Evolutionary conservation across 306 rosid genomes (phyloP).

Genomic region (Pyrus betulifolia): DNA sequence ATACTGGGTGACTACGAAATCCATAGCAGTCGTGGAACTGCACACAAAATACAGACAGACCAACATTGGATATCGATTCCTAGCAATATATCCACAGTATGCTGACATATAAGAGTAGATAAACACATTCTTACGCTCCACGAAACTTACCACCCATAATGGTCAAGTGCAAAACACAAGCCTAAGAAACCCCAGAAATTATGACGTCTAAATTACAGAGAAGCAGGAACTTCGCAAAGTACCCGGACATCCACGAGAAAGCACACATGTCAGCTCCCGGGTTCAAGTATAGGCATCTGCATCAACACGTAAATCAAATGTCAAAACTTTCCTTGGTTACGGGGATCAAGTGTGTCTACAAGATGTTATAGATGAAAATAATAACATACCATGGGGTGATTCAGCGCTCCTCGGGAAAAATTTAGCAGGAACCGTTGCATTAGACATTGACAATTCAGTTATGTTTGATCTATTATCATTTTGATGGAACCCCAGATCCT

Average conservation of each 20-base stretch:
- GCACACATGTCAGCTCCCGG: not conserved
- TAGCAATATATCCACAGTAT: not conserved
- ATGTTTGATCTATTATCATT: constrained; percentile 27
- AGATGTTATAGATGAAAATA: not conserved
- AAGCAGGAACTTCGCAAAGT: not conserved
- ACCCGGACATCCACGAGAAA: not conserved
- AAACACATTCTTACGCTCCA: not conserved
- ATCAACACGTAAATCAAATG: not conserved
- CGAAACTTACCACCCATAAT: not conserved
- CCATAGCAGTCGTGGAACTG: too few relatives aligned
- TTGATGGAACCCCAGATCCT: constrained; percentile 30
- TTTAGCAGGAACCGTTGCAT: constrained; percentile 23
- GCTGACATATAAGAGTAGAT: not conserved
- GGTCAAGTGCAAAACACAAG: not conserved
- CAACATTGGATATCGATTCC: too few relatives aligned
- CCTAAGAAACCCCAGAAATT: not conserved
- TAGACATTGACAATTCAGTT: constrained; percentile 40
- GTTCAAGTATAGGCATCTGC: constrained; percentile 17
- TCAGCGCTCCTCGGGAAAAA: constrained; percentile 14
- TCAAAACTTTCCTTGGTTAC: not conserved
- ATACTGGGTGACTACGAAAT: too few relatives aligned
- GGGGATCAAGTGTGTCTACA: not conserved
- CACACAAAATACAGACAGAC: too few relatives aligned
- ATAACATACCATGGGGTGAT: not conserved
- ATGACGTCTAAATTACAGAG: not conserved